Evolutionary conservation across 169 alveolate genomes (phyloP), one percentile per base, ranked within the genome.

Genomic region (Eimeria zaria): DNA sequence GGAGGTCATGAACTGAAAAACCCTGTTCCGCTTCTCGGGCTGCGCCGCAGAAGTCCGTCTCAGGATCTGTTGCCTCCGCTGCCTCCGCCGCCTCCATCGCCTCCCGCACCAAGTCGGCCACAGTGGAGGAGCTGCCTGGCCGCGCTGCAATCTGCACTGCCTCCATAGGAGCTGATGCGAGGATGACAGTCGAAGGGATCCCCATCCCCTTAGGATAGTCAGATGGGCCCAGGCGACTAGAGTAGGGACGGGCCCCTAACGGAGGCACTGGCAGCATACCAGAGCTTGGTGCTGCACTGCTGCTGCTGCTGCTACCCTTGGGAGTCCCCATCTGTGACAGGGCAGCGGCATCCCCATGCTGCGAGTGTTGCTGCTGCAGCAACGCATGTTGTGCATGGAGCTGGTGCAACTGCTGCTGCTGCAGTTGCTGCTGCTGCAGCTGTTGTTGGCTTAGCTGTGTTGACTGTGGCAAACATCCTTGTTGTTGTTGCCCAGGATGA

Each of bases 21-120:
- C 92, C 92, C 24, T 60, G 80, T 24, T 85, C 92, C 20, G 92
- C 55, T 80, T 53, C 92, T 36, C 92, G 30, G 39, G 67, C 92
- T 20, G 74, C 92, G 41, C 92, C 92, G 60, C 60, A 58, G 71
- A 36, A 81, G 74, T 81, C 73, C 9, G 78, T 8, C 14, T 55
- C 74, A n/a, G 67, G 46, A 12, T 55, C 80, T 14, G 67, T 36
- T n/a, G 74, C 51, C 62, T 78, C 88, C 58, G 91, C 91, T 2
- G 91, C 91, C 80, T 85, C 92, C 58, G 92, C 92, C 12, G 92
- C 92, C 78, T 85, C 92, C 92, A 85, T 85, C 27, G 78, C 92
- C 44, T 85, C 92, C 78, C 92, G 14, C 80, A 85, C 92, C 18
- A 85, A 39, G 33, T 85, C 92, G 6, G 92, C 92, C 11, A 85